Evolutionary conservation across 208 protist species (phyloP), one percentile per base, ranked within the genome.

Genomic region (Leishmania turanica): DNA sequence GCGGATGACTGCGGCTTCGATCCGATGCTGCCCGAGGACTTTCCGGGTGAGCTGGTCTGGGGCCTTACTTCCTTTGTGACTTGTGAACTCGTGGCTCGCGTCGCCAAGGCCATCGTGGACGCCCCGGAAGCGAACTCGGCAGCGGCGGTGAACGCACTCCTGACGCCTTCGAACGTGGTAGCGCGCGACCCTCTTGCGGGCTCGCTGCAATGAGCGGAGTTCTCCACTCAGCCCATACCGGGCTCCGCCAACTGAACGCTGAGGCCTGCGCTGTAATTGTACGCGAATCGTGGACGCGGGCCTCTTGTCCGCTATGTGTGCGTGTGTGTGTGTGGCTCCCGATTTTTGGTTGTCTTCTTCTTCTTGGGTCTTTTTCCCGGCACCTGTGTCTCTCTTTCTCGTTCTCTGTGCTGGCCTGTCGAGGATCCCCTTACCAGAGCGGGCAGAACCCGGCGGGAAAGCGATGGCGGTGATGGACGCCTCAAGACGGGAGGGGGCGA

Each of bases 21-120:
- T 15, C 92, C 90, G 40, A 82, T 97, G 88, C 87, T 92, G 40
- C 83, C 85, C 6, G 77, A 78, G n/a, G 87, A 94, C 71, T 96
- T 92, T 78, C 92, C 92, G 45, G 93, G 93, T 34, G 90, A 96
- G 85, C 75, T 96, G 2, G 95, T 98, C 15, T 98, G 93, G 92
- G 95, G 93, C 1, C 79, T 98, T 49, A 97, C 95, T 0, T 86
- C 88, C 45, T 92, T 96, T 82, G 86, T 95, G 68, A 81, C 90
- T 21, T 92, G 89, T 75, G 93, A 98, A 80, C 79, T 98, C 8
- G 75, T 96, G 51, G 86, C 88, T 6, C 87, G 92, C 42, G 45
- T 97, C 13, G 87, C 91, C 45, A 75, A 79, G 66, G 34, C 65
- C 0, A 21, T 86, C 51, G 27, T 42, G 15, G 60, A 51, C 31